These are phyloP conservation scores for Mrakia hoshinonis DNA, from an alignment of 768 basidiomycete genomes.

Conservation along the genomic window DNA sequence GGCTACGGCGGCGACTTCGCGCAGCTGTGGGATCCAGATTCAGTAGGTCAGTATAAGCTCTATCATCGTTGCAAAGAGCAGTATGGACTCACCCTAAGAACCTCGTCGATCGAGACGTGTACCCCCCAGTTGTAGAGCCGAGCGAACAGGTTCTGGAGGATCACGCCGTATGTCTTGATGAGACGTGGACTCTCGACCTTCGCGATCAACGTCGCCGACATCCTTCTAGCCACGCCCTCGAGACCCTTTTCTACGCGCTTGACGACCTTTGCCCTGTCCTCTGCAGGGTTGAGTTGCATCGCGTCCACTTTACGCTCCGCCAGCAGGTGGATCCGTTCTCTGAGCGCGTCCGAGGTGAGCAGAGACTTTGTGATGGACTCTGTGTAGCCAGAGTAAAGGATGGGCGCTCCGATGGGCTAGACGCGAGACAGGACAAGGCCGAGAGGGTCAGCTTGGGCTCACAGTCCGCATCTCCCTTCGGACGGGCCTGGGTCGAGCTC, in stretches of 20 bases:
- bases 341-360: conserved; percentile 1
- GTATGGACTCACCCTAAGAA: neutral
- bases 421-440: neutral
- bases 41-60: too few species aligned
- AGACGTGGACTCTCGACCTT: conserved; percentile 18
- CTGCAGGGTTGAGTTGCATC: neutral
- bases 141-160: conserved; percentile 19
- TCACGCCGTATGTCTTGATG: conserved; percentile 17
- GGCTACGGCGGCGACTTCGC: conserved; percentile 30
- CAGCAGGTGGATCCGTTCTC: neutral
- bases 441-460: neutral
- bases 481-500: neutral
- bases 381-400: conserved; percentile 14
- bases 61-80: neutral
- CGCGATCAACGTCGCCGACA: conserved; percentile 10
- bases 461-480: neutral
- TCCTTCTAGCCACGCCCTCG: conserved; percentile 8
- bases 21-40: conserved; percentile 25
- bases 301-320: conserved; percentile 7
- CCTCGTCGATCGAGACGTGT: neutral
- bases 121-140: conserved; percentile 18
- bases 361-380: neutral
- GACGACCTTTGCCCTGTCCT: neutral
- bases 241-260: neutral
- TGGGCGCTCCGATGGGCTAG: conserved; percentile 16